Conservation (phyloP, 345 rosid species). For the Brassica carinata region DNA sequence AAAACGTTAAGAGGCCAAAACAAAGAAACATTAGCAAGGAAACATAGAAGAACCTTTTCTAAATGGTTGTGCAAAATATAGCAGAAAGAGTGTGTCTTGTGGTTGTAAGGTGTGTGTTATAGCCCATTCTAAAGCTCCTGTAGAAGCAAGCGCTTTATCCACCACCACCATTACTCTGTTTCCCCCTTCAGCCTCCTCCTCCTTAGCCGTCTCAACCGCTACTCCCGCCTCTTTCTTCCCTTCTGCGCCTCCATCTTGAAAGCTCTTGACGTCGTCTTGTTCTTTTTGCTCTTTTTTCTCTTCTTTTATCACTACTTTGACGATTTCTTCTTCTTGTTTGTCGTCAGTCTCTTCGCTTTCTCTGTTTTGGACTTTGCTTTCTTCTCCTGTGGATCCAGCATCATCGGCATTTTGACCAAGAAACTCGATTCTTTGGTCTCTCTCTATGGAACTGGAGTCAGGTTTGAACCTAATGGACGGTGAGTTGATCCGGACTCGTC, state of each 20-base stretch:
- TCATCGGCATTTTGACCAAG: slow-evolving; percentile 39
- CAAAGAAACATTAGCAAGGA: neutral
- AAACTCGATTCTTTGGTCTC: slow-evolving; percentile 59
- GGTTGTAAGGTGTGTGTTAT: slow-evolving; percentile 65
- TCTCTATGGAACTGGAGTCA: slow-evolving; percentile 36
- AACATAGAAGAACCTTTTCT: slow-evolving; percentile 43
- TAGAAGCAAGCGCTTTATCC: slow-evolving; percentile 67
- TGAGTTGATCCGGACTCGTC: slow-evolving; percentile 48
- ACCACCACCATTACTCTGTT: slow-evolving; percentile 90
- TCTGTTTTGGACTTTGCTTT: slow-evolving; percentile 11
- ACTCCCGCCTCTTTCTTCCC: slow-evolving; percentile 17
- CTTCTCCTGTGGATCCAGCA: slow-evolving; percentile 27
- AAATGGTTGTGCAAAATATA: slow-evolving; percentile 52
- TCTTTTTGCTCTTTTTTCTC: neutral
- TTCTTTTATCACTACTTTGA: slow-evolving; percentile 19
- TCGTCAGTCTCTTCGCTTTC: slow-evolving; percentile 24
- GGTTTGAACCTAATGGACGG: slow-evolving; percentile 51
- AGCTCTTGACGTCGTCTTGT: slow-evolving; percentile 30
- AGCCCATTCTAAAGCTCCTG: slow-evolving; percentile 89
- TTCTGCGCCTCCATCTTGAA: slow-evolving; percentile 21
- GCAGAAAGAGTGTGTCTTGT: slow-evolving; percentile 64
- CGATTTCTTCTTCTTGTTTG: slow-evolving; percentile 31
- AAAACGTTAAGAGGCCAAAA: neutral
- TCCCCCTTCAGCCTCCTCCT: slow-evolving; percentile 29
- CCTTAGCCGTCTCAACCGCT: slow-evolving; percentile 14